Evolutionary conservation across 1,139 yeast genomes (phyloP).

Genomic region (Debaryomyces psychrophilus): DNA sequence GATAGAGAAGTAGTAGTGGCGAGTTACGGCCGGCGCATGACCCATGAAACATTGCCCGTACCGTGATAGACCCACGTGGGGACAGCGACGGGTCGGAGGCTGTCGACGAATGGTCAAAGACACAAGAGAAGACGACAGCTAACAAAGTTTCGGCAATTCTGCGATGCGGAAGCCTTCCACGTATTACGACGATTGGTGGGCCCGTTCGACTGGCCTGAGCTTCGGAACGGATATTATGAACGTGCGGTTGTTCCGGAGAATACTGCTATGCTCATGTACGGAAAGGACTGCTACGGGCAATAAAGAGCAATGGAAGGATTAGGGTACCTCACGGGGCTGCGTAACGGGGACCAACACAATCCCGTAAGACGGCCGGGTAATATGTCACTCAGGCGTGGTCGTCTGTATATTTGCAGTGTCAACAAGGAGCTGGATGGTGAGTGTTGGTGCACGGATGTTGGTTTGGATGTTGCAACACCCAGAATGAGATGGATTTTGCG

Average conservation of each 20-base stretch:
- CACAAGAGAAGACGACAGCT: too few relatives aligned
- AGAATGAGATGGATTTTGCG: too few relatives aligned
- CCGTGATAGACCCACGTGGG: too few relatives aligned
- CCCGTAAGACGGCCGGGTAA: background rate
- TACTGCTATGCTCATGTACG: constrained; percentile 3
- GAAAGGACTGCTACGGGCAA: constrained; percentile 1
- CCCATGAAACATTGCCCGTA: background rate
- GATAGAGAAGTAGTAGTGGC: background rate
- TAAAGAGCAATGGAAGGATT: constrained; percentile 1
- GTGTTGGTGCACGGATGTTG: background rate
- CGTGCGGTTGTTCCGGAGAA: constrained; percentile 3
- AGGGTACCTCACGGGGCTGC: background rate
- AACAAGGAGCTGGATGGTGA: background rate
- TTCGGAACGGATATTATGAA: background rate
- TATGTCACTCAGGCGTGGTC: constrained; percentile 3
- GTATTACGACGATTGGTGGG: too few relatives aligned
- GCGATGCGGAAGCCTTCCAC: too few relatives aligned
- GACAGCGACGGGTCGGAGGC: too few relatives aligned
- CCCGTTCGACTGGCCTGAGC: too few relatives aligned
- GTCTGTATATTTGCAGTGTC: background rate
- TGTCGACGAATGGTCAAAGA: too few relatives aligned
- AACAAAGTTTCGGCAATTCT: too few relatives aligned
- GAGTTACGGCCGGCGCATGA: background rate
- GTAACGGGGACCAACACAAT: background rate
- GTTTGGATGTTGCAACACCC: too few relatives aligned